Evolutionary conservation across 192 early-diverging fungal genomes (phyloP), one percentile per base, ranked within the genome.

Genomic region (Backusella tarrabulga): DNA sequence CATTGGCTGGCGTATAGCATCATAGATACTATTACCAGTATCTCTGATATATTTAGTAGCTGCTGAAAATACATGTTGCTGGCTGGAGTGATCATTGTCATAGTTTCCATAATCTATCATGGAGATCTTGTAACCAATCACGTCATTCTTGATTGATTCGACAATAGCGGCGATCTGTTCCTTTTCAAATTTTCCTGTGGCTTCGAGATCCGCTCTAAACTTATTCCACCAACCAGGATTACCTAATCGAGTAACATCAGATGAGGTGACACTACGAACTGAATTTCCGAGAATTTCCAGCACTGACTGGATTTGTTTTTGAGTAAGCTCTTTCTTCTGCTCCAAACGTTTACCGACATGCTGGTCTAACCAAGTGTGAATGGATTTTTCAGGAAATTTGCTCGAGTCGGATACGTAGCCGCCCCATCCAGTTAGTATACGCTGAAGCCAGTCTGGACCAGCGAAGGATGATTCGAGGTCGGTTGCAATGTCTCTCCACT

Each of bases 401-500:
- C 38, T 70, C 4, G 32, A 32, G 15, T 35, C 19, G 6, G 36
- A 35, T 1, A 56, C 54, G 9, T 56, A 56, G 21, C 21, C 54
- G 23, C 54, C 54, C 54, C 54, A 56, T 1, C 35, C 52, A 32
- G 60, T 21, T 21, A 77, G 34, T 56, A 56, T 11, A 12, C 68
- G 68, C 34, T 76, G 75, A 26, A 70, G 69, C 75, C 75, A 76
- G 14, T 67, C 23, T 12, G 56, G 38, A 34, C 67, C 26, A 11
- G 56, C 54, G 29, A 77, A 72, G 11, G 38, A 17, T 9, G 69
- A 15, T 15, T 75, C 44, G n/a, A 82, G 46, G 38, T 82, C 74
- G 2, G 68, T 67, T 41, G 36, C 23, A 19, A 82, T 74, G 7
- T 54, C 32, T 4, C 79, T 54, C 81, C 81, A 82, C 8, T 74